Conservation (phyloP, 768 basidiomycete species). For the Tricholoma bakamatsutake region DNA sequence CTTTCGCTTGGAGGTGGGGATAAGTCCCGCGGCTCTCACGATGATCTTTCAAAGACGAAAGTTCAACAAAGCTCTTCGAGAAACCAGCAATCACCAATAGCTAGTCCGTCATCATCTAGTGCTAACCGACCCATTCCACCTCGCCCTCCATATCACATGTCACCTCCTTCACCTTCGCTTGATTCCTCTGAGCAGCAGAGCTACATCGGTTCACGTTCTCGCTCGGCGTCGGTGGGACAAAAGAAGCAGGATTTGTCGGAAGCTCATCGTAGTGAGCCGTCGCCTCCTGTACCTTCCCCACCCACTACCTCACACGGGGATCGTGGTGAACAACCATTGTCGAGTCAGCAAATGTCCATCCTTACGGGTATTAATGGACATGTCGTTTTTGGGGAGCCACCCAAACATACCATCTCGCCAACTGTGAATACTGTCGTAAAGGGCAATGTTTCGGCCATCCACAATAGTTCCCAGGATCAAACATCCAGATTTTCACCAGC, state of each 20-base stretch:
- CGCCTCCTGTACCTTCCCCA: background rate
- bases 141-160: conserved; percentile 42
- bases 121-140: conserved; percentile 60
- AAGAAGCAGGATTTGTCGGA: conserved; percentile 16
- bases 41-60: conserved; percentile 11
- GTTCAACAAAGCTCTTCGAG: conserved; percentile 12
- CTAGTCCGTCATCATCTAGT: conserved; percentile 41
- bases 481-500: conserved; percentile 2
- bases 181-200: conserved; percentile 34
- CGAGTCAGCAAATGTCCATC: conserved; percentile 1
- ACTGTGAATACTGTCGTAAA: conserved; percentile 1
- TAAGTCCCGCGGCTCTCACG: conserved; percentile 22
- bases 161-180: conserved; percentile 40
- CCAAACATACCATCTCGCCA: background rate
- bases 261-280: background rate
- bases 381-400: background rate
- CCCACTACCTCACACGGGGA: conserved; percentile 1
- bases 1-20: conserved; percentile 48
- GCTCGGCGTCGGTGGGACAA: conserved; percentile 22
- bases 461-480: background rate
- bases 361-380: conserved; percentile 5
- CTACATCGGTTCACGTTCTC: conserved; percentile 17
- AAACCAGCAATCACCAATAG: conserved; percentile 26
- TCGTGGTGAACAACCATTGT: conserved; percentile 4
- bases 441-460: background rate